Conservation (phyloP, 805 yeast genomes). For the Yamadazyma insecticola region DNA sequence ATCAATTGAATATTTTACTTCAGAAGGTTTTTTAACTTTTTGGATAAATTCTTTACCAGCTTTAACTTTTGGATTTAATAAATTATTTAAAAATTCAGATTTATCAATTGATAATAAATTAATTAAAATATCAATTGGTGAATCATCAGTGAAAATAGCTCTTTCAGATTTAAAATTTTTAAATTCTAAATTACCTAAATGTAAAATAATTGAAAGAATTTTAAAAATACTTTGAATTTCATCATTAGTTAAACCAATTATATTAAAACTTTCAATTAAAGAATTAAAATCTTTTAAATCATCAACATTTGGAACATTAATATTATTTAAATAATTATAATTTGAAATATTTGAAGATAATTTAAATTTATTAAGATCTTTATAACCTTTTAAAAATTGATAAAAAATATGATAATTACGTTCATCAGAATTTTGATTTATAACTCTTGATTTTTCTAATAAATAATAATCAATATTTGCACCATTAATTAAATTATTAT, state of each 20-base stretch:
- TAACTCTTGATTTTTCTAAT: slow-evolving; percentile 89
- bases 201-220: slow-evolving; percentile 71
- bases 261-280: slow-evolving; percentile 62
- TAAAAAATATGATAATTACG: slow-evolving; percentile 93
- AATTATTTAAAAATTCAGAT: slow-evolving; percentile 48
- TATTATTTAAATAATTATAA: slow-evolving; percentile 57
- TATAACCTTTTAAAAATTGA: slow-evolving; percentile 70
- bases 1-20: slow-evolving; percentile 77
- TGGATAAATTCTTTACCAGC: slow-evolving; percentile 87
- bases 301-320: slow-evolving; percentile 69
- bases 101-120: slow-evolving; percentile 60
- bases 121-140: slow-evolving; percentile 48
- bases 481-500: slow-evolving; percentile 65
- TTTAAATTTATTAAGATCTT: slow-evolving; percentile 44
- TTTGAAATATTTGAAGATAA: slow-evolving; percentile 33
- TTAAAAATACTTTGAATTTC: slow-evolving; percentile 59
- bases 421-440: slow-evolving; percentile 67
- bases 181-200: slow-evolving; percentile 81
- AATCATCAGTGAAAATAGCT: slow-evolving; percentile 57
- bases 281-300: slow-evolving; percentile 54
- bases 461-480: slow-evolving; percentile 95
- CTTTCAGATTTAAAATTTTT: slow-evolving; percentile 66
- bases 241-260: slow-evolving; percentile 60
- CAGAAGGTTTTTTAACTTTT: slow-evolving; percentile 73
- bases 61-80: slow-evolving; percentile 77